Percentiles rank a stretch among this genome's conserved stretches.
Evolutionary conservation across 2,329 filamentous ascomycete genomes (phyloP).

Genomic region (Myriosclerotinia scirpicola): DNA sequence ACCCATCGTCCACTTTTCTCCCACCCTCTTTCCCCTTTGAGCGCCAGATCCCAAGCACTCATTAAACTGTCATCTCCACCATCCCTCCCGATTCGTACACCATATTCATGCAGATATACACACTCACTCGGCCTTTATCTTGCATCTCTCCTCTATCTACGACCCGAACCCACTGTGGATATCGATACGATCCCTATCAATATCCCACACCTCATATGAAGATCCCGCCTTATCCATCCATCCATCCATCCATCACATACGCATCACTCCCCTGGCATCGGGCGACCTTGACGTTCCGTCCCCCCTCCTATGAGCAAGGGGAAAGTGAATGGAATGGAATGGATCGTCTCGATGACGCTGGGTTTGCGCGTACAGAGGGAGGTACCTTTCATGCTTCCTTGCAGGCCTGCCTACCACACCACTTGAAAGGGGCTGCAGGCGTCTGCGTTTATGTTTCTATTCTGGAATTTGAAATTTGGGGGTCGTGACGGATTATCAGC

Average conservation of each 20-base stretch:
- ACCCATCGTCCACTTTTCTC: neutral
- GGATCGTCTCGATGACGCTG: too few relatives aligned
- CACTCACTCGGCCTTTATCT: neutral
- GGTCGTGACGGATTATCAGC: too few relatives aligned
- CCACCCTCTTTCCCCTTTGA: neutral
- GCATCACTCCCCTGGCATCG: neutral
- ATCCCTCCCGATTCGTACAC: neutral
- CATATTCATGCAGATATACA: constrained; percentile 12
- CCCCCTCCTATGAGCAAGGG: neutral
- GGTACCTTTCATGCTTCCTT: too few relatives aligned
- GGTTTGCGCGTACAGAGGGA: too few relatives aligned
- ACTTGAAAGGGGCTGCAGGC: too few relatives aligned
- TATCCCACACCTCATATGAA: constrained; percentile 15
- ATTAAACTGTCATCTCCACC: constrained; percentile 4
- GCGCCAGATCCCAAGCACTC: neutral
- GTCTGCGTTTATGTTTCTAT: too few relatives aligned
- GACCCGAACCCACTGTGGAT: neutral
- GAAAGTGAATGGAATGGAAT: too few relatives aligned
- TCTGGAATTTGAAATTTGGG: too few relatives aligned
- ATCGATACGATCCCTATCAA: neutral
- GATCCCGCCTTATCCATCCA: constrained; percentile 10
- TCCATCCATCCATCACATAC: neutral
- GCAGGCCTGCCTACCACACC: too few relatives aligned
- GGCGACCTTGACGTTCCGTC: too few relatives aligned
- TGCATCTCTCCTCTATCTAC: neutral